Base-by-base conservation (phyloP, 768 basidiomycete species). In the Mrakia gelida region DNA sequence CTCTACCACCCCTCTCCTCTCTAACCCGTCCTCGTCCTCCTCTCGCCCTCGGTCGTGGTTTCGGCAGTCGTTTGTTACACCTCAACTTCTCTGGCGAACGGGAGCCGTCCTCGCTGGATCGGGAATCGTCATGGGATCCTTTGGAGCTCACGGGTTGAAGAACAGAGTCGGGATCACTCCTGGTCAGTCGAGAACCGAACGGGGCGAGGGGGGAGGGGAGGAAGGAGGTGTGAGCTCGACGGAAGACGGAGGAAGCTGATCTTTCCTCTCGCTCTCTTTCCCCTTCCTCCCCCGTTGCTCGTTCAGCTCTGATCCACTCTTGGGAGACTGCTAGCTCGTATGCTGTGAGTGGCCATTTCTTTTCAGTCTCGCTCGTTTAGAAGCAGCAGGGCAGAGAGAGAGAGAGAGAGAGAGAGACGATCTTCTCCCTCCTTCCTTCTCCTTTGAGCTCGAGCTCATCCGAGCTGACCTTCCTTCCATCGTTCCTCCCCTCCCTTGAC, bases 61-160 rank as follows among this genome's bases (percentile, higher is more conserved):
- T 8, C 43, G 71, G 13, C 28, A 73, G 43, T 73, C 71, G 21
- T 73, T 73, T 41, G 54, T 71, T 5, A 52, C 38, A 1, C 41
- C 70, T 45, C 18, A 43, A 34, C 38, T 49, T 38, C 45, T 45
- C 70, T 71, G 45, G 45, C 13, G 38, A 21, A 41, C 65, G 8
- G 65, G 65, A 32, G 30, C 65, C 16, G 18, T 67, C 15, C 8
- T 67, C 38, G 77, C 77, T 30, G 77, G 77, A 15, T 16, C 45
- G 32, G 77, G 77, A 9, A 74, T 78, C 65, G 32, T 70, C 34
- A 68, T 45, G n/a, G 77, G 77, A 18, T 73, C 77, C 18, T 78
- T 78, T 26, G 77, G 77, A 2, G 23, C 77, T 34, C 77, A 78
- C n/a, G 72, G 73, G 13, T 62, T 78, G 34, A 78, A 78, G 73